These are phyloP conservation scores for Aspergillus nomiae DNA, from an alignment of 2,329 filamentous ascomycete species.

Conservation along the genomic window DNA sequence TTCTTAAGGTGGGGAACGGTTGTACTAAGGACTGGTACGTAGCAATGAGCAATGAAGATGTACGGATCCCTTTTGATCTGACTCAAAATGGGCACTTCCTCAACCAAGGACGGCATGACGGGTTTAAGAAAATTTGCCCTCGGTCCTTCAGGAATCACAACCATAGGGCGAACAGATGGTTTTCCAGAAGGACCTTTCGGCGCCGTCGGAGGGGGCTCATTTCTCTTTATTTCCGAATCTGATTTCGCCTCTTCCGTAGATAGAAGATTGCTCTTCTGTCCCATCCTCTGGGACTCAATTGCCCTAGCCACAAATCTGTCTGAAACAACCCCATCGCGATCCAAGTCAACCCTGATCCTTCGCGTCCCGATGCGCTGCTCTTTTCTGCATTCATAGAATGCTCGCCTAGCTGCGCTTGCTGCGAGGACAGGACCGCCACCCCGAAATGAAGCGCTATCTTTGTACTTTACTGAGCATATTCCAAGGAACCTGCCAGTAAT, in stretches of 20 bases:
- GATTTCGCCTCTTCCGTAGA: constrained; percentile 31
- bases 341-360: constrained; percentile 79
- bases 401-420: constrained; percentile 77
- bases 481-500: constrained; percentile 92
- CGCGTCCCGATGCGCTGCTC: constrained; percentile 78
- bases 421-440: constrained; percentile 63
- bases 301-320: constrained; percentile 74
- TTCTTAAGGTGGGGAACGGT: constrained; percentile 91
- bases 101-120: constrained; percentile 56
- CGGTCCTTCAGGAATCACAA: constrained; percentile 42
- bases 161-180: constrained; percentile 37
- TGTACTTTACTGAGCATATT: constrained; percentile 88
- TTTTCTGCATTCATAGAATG: constrained; percentile 71
- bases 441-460: constrained; percentile 64
- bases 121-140: constrained; percentile 37
- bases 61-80: constrained; percentile 80
- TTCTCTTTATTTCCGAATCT: constrained; percentile 47
- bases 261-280: constrained; percentile 37
- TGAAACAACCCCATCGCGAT: constrained; percentile 84
- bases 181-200: constrained; percentile 78
- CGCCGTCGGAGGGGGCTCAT: constrained; percentile 76
- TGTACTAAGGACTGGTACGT: constrained; percentile 81
- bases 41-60: constrained; percentile 83
- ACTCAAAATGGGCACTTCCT: constrained; percentile 66
- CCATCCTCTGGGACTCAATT: constrained; percentile 67